A percentile compares a stretch with the other conserved stretches of the same genome.
These are phyloP conservation scores for Zygosaccharomyces lentus DNA, from an alignment of 805 yeast genomes.

Conservation along the genomic window DNA sequence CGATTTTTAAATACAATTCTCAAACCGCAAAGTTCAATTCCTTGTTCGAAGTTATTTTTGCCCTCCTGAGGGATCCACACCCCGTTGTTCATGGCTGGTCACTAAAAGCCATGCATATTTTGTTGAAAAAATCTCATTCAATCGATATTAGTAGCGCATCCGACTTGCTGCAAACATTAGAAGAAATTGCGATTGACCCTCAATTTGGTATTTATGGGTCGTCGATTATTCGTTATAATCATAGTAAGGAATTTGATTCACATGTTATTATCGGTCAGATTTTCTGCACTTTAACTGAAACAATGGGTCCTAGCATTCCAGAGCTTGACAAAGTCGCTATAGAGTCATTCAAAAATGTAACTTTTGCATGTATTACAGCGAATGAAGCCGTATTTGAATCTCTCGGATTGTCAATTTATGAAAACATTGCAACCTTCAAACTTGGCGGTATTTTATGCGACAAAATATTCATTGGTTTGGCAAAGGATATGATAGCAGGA, in stretches of 20 bases:
- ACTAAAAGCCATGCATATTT: constrained; percentile 50
- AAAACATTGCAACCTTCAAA: constrained; percentile 30
- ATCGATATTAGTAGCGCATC: constrained; percentile 44
- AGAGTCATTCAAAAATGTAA: constrained; percentile 36
- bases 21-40: constrained; percentile 38
- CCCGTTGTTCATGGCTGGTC: constrained; percentile 78
- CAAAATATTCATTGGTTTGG: constrained; percentile 24
- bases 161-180: constrained; percentile 41
- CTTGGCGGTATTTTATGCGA: constrained; percentile 27
- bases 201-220: constrained; percentile 45
- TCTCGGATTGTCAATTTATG: constrained; percentile 20
- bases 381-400: constrained; percentile 35
- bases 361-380: constrained; percentile 34
- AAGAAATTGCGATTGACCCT: constrained; percentile 42
- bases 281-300: constrained; percentile 43
- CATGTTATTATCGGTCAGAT: constrained; percentile 42
- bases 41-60: constrained; percentile 52
- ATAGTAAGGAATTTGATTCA: constrained; percentile 46
- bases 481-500: constrained; percentile 17
- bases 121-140: constrained; percentile 53
- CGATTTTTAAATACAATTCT: constrained; percentile 42
- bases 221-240: constrained; percentile 45
- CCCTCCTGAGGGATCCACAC: constrained; percentile 73
- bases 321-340: constrained; percentile 33
- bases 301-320: constrained; percentile 54